Evolutionary conservation across 768 basidiomycete species (phyloP), one percentile per base, ranked within the genome.

Genomic region (Cyathus striatus): DNA sequence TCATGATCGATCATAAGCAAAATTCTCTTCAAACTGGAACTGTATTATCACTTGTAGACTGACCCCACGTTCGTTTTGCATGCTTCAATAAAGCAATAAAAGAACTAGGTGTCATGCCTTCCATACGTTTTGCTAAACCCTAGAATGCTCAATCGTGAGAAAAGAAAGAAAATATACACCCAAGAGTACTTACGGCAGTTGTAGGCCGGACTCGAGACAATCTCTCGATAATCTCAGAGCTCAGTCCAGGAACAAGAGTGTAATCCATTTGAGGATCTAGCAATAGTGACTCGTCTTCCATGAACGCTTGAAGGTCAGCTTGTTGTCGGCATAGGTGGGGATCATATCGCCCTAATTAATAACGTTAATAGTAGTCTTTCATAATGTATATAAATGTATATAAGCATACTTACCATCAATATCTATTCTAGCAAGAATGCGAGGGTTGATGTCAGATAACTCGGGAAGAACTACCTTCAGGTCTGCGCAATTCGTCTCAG

Each of bases 41-140:
- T n/a, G n/a, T n/a, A n/a, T n/a, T n/a, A n/a, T n/a, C n/a, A n/a
- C n/a, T n/a, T n/a, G n/a, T n/a, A n/a, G 12, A 27, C n/a, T 38
- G 27, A 12, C 23, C 48, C 60, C 62, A 65, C 14, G 65, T 71
- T 44, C 68, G 57, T 47, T 72, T 75, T 5, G 86, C 81, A 56
- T 88, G 73, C 51, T 74, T 77, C 48, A 93, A 65, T 20, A 94
- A 58, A 30, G 70, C 69, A 10, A 90, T 70, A n/a, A 86, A 65
- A 1, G 80, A 78, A 0, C 82, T 74, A 2, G 91, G 91, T 3
- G 92, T 95, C 78, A 94, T 89, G 6, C 92, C 92, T 57, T 94
- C 91, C 80, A 94, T 91, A 21, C 91, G 70, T 60, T 91, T 92
- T 13, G 87, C 92, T 3, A 86, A 86, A n/a, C 91, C 91, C 90